Conservation (phyloP, 768 basidiomycete species). For the Serendipita vermifera region DNA sequence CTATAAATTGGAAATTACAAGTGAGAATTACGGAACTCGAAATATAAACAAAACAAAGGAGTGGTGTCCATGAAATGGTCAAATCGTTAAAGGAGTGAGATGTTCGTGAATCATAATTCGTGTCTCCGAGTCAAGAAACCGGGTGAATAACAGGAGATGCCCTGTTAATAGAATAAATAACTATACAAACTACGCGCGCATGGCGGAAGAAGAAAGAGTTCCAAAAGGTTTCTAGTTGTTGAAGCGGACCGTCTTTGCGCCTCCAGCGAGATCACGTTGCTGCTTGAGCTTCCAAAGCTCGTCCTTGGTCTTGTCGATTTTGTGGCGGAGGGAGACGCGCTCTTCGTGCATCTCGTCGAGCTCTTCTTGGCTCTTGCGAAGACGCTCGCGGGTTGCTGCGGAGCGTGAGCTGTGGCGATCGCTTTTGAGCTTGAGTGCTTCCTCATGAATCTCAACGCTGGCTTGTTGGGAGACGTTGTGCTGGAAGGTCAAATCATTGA, state of each 20-base stretch:
- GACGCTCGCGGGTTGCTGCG: neutral
- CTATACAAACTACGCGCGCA: too few species aligned
- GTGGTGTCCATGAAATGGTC: too few species aligned
- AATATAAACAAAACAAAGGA: too few species aligned
- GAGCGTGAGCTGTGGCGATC: neutral
- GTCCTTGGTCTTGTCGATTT: neutral
- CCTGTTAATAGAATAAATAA: too few species aligned
- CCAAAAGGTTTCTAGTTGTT: too few species aligned
- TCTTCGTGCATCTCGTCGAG: neutral
- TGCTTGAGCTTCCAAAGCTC: neutral
- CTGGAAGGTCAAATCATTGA: neutral
- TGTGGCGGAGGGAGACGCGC: neutral
- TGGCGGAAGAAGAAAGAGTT: too few species aligned
- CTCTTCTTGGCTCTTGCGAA: neutral
- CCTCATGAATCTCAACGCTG: neutral
- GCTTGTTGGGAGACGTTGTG: neutral
- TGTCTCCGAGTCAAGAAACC: too few species aligned
- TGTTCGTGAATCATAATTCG: too few species aligned
- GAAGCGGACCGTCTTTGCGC: constrained; percentile 3
- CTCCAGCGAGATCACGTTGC: neutral
- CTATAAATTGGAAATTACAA: too few species aligned
- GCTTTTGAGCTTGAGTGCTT: neutral
- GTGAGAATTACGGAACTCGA: too few species aligned
- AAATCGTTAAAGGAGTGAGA: too few species aligned
- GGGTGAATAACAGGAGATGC: too few species aligned